Evolutionary conservation across 805 yeast species (phyloP), one percentile per base, ranked within the genome.

Genomic region (Yamadazyma sp.): DNA sequence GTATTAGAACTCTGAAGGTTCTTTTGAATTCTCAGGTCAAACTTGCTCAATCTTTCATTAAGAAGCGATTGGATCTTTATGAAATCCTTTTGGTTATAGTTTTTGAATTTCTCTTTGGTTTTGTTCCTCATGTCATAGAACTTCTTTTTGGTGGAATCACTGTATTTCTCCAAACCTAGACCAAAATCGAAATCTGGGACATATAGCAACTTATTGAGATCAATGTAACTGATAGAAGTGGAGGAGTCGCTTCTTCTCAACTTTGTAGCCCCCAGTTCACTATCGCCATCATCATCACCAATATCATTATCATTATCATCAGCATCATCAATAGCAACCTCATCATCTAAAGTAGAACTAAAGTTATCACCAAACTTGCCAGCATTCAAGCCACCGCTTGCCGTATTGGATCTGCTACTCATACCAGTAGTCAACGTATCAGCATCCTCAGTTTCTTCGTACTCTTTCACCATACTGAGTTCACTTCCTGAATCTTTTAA

Each of bases 161-260:
- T 46, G 14, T 65, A 61, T 15, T 44, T 50, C 38, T 61, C 67
- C 19, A 62, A 42, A 11, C 62, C 68, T 29, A 60, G 38, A 8
- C 72, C 73, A 38, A 65, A 67, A 40, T 67, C 73, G 38, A 65
- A 67, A 35, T 67, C 73, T n/a, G 59, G 62, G 31, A 57, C 47
- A 36, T 65, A 55, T 16, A 65, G 39, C n/a, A 66, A 50, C 39
- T 58, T 60, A 23, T 62, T 52, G 26, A 67, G 42, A 38, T 67
- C 73, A 14, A 64, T 45, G 37, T 52, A 64, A 16, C 62, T 52
- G 11, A 58, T 47, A 9, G 66, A 57, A 8, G 44, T 35, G 7
- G 50, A 34, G 2, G 62, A 56, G 30, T 56, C 55, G 27, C 55
- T 48, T 30, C 62, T 36, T 23, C 29, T 44, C 15, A n/a, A n/a